Percentiles rank a stretch among this genome's conserved stretches.
Conservation (phyloP, 2,329 filamentous ascomycete genomes). For the Cytospora paraplurivora region DNA sequence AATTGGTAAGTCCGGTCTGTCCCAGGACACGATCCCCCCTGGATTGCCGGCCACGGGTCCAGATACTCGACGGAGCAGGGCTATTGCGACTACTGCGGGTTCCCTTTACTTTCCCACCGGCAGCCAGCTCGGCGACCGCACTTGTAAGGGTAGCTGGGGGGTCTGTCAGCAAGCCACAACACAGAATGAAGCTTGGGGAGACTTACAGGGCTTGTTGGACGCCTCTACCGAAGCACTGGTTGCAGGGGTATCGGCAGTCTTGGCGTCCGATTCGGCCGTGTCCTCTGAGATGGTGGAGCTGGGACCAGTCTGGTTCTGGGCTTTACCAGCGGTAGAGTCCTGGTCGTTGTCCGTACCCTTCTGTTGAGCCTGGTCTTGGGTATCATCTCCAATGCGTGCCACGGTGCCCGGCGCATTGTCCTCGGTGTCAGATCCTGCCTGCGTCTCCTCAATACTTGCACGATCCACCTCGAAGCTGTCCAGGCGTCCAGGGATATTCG, state of each 20-base stretch:
- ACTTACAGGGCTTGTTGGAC: constrained; percentile 35
- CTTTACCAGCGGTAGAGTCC: constrained; percentile 5
- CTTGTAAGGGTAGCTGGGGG: constrained; percentile 31
- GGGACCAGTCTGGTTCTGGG: constrained; percentile 15
- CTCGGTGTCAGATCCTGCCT: constrained; percentile 20
- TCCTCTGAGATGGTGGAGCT: constrained; percentile 24
- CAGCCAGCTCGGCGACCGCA: constrained; percentile 6
- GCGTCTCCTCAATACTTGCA: constrained; percentile 24
- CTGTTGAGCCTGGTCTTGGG: neutral
- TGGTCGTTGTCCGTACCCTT: neutral
- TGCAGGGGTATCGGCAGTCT: constrained; percentile 25
- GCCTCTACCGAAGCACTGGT: constrained; percentile 30
- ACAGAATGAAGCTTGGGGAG: constrained; percentile 10
- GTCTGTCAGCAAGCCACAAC: constrained; percentile 10
- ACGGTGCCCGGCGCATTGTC: constrained; percentile 8
- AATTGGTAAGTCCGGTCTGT: constrained; percentile 80
- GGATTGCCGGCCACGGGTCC: constrained; percentile 74
- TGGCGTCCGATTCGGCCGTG: constrained; percentile 22
- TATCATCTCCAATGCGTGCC: neutral
- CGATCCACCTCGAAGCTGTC: constrained; percentile 16
- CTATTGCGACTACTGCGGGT: constrained; percentile 70
- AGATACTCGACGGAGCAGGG: constrained; percentile 58
- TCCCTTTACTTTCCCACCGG: constrained; percentile 29
- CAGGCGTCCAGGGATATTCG: constrained; percentile 10
- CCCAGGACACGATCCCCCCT: constrained; percentile 72